Conservation (phyloP, 192 early-diverging fungal genomes). For the Mortierella antarctica region DNA sequence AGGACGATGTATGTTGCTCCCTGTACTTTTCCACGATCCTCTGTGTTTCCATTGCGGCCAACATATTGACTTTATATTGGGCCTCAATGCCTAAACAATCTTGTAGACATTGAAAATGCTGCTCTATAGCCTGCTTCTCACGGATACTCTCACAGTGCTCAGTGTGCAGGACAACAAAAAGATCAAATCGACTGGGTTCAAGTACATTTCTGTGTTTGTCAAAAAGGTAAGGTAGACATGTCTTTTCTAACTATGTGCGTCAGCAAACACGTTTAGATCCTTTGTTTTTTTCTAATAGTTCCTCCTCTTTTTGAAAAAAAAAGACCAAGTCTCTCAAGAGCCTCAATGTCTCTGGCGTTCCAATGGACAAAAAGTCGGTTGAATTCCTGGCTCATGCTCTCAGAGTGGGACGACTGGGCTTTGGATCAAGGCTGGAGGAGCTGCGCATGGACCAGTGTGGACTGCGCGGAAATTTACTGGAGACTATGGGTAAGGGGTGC, state of each 20-base stretch:
- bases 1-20: constrained; percentile 68
- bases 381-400: constrained; percentile 76
- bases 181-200: constrained; percentile 77
- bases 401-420: constrained; percentile 45
- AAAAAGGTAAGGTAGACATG: constrained; percentile 61
- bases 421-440: constrained; percentile 56
- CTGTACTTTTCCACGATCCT: neutral
- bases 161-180: constrained; percentile 76
- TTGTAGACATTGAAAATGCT: constrained; percentile 69
- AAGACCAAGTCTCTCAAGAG: constrained; percentile 66
- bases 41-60: neutral
- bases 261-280: neutral
- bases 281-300: constrained; percentile 6
- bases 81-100: neutral
- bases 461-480: constrained; percentile 50
- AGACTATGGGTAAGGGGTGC: constrained; percentile 38
- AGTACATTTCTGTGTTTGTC: constrained; percentile 78
- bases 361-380: constrained; percentile 75
- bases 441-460: constrained; percentile 56
- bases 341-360: constrained; percentile 77
- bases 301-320: constrained; percentile 25
- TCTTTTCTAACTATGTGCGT: too few relatives aligned
- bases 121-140: constrained; percentile 77
- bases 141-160: constrained; percentile 71
- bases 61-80: neutral